Base-by-base conservation (phyloP, 768 basidiomycete species). In the Kwoniella sp. region DNA sequence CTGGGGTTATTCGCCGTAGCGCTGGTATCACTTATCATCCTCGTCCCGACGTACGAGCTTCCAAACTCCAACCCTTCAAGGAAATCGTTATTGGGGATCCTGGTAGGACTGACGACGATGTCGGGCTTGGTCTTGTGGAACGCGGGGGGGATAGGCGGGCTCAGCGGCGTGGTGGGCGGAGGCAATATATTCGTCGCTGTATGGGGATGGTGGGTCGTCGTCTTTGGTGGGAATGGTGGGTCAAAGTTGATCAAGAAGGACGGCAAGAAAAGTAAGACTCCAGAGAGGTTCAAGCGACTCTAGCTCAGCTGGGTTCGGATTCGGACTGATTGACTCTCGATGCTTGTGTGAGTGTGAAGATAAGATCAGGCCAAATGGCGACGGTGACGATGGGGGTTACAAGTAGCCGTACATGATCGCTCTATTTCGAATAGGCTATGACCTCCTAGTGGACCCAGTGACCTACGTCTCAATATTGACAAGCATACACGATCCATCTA, bases 191-290 rank as follows among this genome's bases (percentile, higher is more conserved):
- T 66, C 4, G 54, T 81, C 4, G 75, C 72, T 0, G 58, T 75
- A 12, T 81, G 79, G 79, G 79, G 79, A 17, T 81, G 78, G 75
- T 79, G 79, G 78, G 73, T 75, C 0, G 64, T 75, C 11, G 71
- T 73, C 9, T 81, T 81, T 70, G 79, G 79, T 2, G 61, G 59
- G 34, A 57, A 63, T 38, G 65, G 61, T 4, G 61, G 30, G 26
- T 29, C 57, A 13, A 71, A 64, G 50, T 38, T 70, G 23, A 51
- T 23, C 30, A 66, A 60, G 30, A 64, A 41, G 3, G 37, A 45
- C 4, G 28, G 55, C 30, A 60, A 65, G 61, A 66, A 69, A 47
- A 65, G 58, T 2, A 65, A 72, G 31, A 58, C 67, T 9, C 72
- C 69, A 7, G 45, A 59, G 26, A 70, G 74, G 59, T 63, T 73